phyloP scores from a whole-genome alignment of 2,329 filamentous ascomycete genomes.

The Botrytis aclada region DNA sequence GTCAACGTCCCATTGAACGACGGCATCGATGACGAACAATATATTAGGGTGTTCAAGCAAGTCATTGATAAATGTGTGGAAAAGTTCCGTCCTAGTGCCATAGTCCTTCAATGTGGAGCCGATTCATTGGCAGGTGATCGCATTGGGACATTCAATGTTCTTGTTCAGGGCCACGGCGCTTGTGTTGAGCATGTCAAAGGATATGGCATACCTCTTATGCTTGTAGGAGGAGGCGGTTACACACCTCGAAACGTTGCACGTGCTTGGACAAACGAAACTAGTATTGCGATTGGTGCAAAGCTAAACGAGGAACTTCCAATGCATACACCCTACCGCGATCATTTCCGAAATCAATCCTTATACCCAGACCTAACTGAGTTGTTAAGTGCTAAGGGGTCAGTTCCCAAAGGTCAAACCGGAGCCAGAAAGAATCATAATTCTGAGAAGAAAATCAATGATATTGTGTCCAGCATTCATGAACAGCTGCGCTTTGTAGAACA shows the following conservation, averaged over 20 bases:
- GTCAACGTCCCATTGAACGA: constrained; percentile 89
- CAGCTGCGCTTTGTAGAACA: constrained; percentile 82
- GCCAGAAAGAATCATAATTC: constrained; percentile 72
- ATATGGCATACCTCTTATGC: constrained; percentile 74
- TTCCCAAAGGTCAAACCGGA: neutral
- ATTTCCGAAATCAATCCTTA: constrained; percentile 82
- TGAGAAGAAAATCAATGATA: constrained; percentile 68
- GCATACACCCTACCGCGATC: constrained; percentile 80
- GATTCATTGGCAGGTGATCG: constrained; percentile 93
- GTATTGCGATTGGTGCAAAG: constrained; percentile 74
- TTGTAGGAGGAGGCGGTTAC: constrained; percentile 94
- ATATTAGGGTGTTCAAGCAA: constrained; percentile 77
- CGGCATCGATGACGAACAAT: constrained; percentile 88
- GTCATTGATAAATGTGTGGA: constrained; percentile 76
- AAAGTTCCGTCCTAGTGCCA: constrained; percentile 82
- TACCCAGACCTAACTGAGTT: constrained; percentile 81
- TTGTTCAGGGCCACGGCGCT: constrained; percentile 88
- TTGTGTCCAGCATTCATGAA: constrained; percentile 75
- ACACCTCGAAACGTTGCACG: constrained; percentile 95
- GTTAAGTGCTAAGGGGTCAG: constrained; percentile 49
- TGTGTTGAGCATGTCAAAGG: constrained; percentile 88
- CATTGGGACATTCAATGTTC: constrained; percentile 92
- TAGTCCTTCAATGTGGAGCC: constrained; percentile 92
- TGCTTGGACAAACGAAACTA: constrained; percentile 95
- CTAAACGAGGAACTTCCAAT: constrained; percentile 72